Evolutionary conservation across 805 yeast genomes (phyloP), one percentile per base, ranked within the genome.

Genomic region (Metschnikowia santaceciliae): DNA sequence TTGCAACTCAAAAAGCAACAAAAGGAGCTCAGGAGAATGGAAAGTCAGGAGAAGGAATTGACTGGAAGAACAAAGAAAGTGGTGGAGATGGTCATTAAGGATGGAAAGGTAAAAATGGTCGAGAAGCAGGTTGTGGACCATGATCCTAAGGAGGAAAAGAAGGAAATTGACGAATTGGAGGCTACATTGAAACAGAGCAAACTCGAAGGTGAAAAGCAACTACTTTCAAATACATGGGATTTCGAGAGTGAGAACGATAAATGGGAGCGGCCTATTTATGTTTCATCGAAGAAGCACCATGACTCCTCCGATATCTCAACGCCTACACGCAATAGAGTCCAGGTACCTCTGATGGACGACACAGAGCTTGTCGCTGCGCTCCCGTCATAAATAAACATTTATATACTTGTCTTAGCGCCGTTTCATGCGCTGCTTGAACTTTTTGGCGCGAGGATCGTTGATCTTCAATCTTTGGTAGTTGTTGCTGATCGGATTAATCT

Each of bases 1-100:
- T 72, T 90, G 51, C 90, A 88, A 63, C 71, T 94, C 59, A 90
- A 90, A 65, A 82, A 82, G 57, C 97, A 91, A 64, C 98, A 94
- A 61, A 79, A 84, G 52, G 84, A 81, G 53, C 64, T 83, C 51
- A 74, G 91, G 10, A 82, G 81, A 53, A 76, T 81, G 61, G 87
- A 87, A 51, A 81, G 79, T 42, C 67, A 74, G 35, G 85, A 82
- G 40, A 71, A 71, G 46, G 80, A 78, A 11, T 42, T 55, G 8
- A 64, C 78, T 1, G 97, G 97, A 0, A 77, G 90, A 42, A 91
- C 92, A 3, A 81, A 81, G 53, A 81, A 79, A 51, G 86, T 87
- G 1, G 74, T 94, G 44, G 89, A 87, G 57, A 84, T 94, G 77
- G 82, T 85, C 17, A 83, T 94, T 20, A 75, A 79, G 38, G 86